Evolutionary conservation across 2,329 filamentous ascomycete genomes (phyloP).

Genomic region (Trichophyton mentagrophytes): DNA sequence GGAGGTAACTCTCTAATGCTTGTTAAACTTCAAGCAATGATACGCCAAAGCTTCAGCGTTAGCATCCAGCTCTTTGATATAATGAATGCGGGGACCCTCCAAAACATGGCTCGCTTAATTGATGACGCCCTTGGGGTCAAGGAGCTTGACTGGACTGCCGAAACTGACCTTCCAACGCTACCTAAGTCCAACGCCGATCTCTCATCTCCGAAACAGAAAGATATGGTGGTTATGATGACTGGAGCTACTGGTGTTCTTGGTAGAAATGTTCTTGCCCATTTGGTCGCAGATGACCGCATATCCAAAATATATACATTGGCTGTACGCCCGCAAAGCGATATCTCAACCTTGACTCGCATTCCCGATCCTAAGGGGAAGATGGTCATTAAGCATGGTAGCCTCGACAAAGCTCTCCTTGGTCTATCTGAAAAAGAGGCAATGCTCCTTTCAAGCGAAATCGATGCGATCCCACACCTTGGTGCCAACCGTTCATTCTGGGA

Average conservation of each 20-base stretch:
- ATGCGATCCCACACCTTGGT: constrained; percentile 43
- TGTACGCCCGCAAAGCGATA: constrained; percentile 10
- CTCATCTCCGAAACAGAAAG: background rate
- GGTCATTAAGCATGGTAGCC: constrained; percentile 26
- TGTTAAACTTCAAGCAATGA: constrained; percentile 23
- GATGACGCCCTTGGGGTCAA: background rate
- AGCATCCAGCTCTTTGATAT: constrained; percentile 26
- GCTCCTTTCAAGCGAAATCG: constrained; percentile 20
- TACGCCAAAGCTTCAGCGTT: constrained; percentile 24
- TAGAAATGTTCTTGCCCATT: constrained; percentile 24
- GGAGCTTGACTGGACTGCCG: background rate
- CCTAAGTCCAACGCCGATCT: background rate
- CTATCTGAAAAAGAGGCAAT: constrained; percentile 21
- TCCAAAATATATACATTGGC: constrained; percentile 35
- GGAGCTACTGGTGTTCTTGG: constrained; percentile 30
- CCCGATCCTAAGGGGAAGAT: background rate
- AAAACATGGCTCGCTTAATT: background rate
- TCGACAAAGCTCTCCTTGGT: constrained; percentile 26
- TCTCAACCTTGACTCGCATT: background rate
- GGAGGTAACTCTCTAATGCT: constrained; percentile 22
- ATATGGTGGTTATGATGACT: constrained; percentile 15
- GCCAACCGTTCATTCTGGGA: constrained; percentile 24
- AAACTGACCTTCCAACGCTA: background rate
- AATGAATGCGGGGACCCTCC: constrained; percentile 28
- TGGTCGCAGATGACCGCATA: constrained; percentile 24